Percentiles rank a stretch among this genome's conserved stretches.
These are phyloP conservation scores for Cicer cuneatum DNA, from an alignment of 306 rosid species.

Conservation along the genomic window DNA sequence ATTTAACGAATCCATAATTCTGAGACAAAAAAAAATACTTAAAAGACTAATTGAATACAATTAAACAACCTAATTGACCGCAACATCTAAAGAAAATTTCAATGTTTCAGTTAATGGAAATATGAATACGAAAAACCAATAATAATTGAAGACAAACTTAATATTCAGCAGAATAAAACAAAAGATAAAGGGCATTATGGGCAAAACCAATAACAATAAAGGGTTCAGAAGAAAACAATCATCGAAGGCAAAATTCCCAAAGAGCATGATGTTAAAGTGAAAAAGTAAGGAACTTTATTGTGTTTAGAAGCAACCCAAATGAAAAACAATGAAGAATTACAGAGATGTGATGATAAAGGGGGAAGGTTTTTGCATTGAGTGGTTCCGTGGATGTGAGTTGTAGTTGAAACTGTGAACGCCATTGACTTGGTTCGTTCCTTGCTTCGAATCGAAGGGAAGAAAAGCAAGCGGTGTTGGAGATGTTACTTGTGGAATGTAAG, in stretches of 20 bases:
- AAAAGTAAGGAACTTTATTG: conserved; percentile 9
- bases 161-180: neutral
- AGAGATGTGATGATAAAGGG: conserved; percentile 49
- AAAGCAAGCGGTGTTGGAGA: neutral
- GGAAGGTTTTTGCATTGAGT: conserved; percentile 49
- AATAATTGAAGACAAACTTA: conserved; percentile 5
- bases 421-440: conserved; percentile 41
- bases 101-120: conserved; percentile 8
- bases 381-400: conserved; percentile 55
- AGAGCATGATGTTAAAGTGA: neutral
- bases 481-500: too few species aligned
- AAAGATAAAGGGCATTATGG: neutral
- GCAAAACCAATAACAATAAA: neutral
- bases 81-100: neutral
- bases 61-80: too few species aligned
- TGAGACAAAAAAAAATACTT: too few species aligned
- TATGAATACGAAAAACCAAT: neutral
- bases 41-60: too few species aligned
- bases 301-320: conserved; percentile 37
- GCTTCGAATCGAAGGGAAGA: neutral
- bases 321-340: conserved; percentile 46
- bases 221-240: too few species aligned
- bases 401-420: conserved; percentile 65
- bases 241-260: too few species aligned
- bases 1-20: too few species aligned